Base-by-base conservation (phyloP, 2,329 filamentous ascomycete genomes). In the Alternaria conjuncta region DNA sequence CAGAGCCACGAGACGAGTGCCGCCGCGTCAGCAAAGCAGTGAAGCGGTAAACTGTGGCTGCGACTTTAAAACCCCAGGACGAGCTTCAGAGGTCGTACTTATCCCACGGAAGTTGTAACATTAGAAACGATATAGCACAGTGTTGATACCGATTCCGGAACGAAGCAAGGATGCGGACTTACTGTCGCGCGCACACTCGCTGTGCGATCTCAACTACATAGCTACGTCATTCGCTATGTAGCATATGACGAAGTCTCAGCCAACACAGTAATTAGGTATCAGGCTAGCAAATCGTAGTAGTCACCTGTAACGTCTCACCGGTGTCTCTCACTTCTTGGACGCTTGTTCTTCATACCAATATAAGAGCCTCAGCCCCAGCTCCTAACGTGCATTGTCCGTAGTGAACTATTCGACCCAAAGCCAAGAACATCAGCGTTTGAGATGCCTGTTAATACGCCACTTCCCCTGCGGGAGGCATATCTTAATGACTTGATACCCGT, bases 401-500 rank as follows among this genome's bases (percentile, higher is more conserved):
- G 15, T 45, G 49, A 25, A 13, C 13, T 49, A 41, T n/a, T 5
- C 23, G 3, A 49, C 18, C 28, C 28, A 10, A 26, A 25, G 11
- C 11, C 15, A 15, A 15, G 23, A 36, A 5, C 44, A 18, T 23
- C 15, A 23, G 21, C 44, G n/a, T 10, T 18, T 23, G 2, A 47
- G 10, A 54, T 59, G 60, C 15, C 47, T n/a, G 26, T 15, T 6
- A 20, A 11, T 1, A 9, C 18, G 5, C 28, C 18, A 15, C 41
- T 54, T 18, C 41, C 23, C 5, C 15, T 11, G 28, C 6, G 26
- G 3, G 5, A 53, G 21, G 18, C 30, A 11, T 63, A 59, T 43
- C n/a, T 63, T 8, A 13, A 61, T 5, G 4, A 28, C 5, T 47
- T 63, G 9, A 55, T 56, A 21, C 26, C 32, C 10, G 57, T 66